Conservation (phyloP, 306 rosid genomes). For the barrel medic (Medicago truncatula) region DNA sequence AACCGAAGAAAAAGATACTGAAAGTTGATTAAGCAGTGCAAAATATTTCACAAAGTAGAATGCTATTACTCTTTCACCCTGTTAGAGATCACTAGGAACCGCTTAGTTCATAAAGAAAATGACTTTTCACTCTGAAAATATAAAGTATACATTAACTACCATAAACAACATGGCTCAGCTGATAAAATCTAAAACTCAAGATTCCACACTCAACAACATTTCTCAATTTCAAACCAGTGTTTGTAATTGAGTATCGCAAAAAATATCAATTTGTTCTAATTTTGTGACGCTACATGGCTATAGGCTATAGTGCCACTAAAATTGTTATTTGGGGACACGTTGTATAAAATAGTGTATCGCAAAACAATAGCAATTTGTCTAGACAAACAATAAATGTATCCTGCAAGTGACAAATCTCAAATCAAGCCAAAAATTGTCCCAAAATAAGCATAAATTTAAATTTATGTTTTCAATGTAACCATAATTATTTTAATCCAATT, state of each 20-base stretch:
- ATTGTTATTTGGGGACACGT: no score
- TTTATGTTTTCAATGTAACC: no score
- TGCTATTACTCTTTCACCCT: conserved; percentile 10
- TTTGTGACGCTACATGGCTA: no score
- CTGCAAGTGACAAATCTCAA: background rate
- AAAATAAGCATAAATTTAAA: no score
- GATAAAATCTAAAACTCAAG: conserved; percentile 17
- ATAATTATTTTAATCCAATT: no score
- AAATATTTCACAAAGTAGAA: conserved; percentile 4
- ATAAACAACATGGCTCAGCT: background rate
- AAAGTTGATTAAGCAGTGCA: conserved; percentile 3
- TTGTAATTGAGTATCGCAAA: no score
- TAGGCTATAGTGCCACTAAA: no score
- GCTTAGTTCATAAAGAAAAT: conserved; percentile 18
- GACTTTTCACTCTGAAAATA: background rate
- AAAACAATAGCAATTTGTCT: no score
- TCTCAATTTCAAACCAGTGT: conserved; percentile 5
- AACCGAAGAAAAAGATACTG: background rate
- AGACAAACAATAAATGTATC: background rate
- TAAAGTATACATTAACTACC: background rate
- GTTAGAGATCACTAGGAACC: conserved; percentile 4
- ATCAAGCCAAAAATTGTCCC: background rate
- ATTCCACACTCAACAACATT: background rate
- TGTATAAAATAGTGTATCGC: no score
- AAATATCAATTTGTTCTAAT: no score